These are phyloP conservation scores for Lipomyces anomalus DNA, from an alignment of 805 yeast species.

Conservation along the genomic window DNA sequence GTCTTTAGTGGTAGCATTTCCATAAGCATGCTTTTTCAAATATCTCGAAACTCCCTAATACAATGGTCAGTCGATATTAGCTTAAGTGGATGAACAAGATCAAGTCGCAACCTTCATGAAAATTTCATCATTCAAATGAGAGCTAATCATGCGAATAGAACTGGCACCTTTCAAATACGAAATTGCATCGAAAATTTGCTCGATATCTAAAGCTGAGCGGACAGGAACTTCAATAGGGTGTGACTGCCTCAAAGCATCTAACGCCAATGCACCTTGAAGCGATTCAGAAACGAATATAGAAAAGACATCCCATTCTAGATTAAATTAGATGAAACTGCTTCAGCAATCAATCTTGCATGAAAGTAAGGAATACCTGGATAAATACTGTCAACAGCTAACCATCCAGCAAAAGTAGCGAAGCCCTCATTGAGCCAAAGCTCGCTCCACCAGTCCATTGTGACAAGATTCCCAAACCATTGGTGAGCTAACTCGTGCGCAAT, in stretches of 20 bases:
- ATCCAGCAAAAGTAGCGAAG: slow-evolving; percentile 87
- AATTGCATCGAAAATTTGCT: slow-evolving; percentile 79
- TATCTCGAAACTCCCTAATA: slow-evolving; percentile 76
- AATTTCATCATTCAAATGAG: slow-evolving; percentile 71
- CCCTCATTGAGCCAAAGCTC: slow-evolving; percentile 87
- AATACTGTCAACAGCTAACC: slow-evolving; percentile 72
- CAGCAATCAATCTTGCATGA: too few species aligned
- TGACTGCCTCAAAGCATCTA: slow-evolving; percentile 73
- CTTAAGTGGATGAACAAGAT: too few species aligned
- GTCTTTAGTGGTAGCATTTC: slow-evolving; percentile 70
- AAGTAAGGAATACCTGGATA: slow-evolving; percentile 55
- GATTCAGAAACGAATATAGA: slow-evolving; percentile 70
- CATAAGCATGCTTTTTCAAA: slow-evolving; percentile 68
- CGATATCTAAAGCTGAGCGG: slow-evolving; percentile 68
- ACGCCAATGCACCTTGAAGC: slow-evolving; percentile 61
- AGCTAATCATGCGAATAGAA: slow-evolving; percentile 69
- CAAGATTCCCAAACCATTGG: slow-evolving; percentile 88
- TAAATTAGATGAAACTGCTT: too few species aligned
- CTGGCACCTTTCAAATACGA: slow-evolving; percentile 80
- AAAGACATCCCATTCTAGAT: slow-evolving; percentile 89
- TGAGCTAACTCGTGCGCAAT: slow-evolving; percentile 87
- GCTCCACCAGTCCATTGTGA: slow-evolving; percentile 91
- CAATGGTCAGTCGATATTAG: too few species aligned
- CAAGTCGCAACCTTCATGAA: slow-evolving; percentile 74
- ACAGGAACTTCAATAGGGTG: slow-evolving; percentile 86